phyloP scores from a whole-genome alignment of 2,329 filamentous ascomycete species.

The Verticillium dahliae region DNA sequence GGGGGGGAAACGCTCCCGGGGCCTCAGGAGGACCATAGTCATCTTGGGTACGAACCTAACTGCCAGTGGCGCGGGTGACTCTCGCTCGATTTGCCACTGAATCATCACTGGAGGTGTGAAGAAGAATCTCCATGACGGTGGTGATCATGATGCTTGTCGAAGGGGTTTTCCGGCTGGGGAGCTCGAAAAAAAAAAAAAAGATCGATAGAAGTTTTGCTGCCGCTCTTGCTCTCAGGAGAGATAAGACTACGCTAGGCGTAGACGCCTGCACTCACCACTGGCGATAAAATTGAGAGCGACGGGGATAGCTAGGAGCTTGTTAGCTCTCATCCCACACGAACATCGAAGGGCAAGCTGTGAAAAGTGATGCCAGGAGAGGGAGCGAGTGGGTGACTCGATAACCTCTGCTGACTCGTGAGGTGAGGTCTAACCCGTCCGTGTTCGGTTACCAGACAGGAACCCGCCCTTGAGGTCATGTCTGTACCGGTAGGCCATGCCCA shows the following conservation, averaged over 20 bases:
- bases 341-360: not conserved
- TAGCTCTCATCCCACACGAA: conserved; percentile 12
- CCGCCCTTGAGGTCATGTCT: conserved; percentile 61
- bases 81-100: conserved; percentile 9
- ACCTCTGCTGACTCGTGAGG: not conserved
- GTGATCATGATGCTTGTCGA: not conserved
- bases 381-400: not conserved
- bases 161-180: not conserved
- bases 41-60: conserved; percentile 33
- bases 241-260: conserved; percentile 4
- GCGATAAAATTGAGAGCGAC: conserved; percentile 86
- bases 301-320: conserved; percentile 56
- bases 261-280: conserved; percentile 69
- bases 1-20: not conserved
- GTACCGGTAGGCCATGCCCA: conserved; percentile 49
- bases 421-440: conserved; percentile 67
- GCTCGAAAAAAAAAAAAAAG: not conserved
- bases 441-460: conserved; percentile 70
- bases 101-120: not conserved
- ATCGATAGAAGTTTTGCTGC: conserved; percentile 40
- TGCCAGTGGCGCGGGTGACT: conserved; percentile 9
- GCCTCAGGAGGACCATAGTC: conserved; percentile 15
- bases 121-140: not conserved
- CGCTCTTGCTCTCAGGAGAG: conserved; percentile 47
- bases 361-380: not conserved